phyloP scores from a whole-genome alignment of 2,329 filamentous ascomycete genomes.

The Sporothrix mexicana region DNA sequence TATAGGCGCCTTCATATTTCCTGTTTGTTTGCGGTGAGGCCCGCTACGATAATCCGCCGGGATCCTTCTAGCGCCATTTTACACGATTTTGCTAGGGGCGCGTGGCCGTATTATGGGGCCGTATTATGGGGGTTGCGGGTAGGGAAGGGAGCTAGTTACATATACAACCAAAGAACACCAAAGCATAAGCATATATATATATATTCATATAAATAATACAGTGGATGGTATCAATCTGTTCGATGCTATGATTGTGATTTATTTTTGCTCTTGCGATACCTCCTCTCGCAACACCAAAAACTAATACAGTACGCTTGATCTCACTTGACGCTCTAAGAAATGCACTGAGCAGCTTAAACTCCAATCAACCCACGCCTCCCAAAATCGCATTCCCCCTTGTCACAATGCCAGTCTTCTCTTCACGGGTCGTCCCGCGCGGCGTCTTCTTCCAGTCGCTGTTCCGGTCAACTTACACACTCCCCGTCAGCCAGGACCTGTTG shows the following conservation, averaged over 20 bases:
- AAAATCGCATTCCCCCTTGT: too few species aligned
- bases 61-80: conserved; percentile 11
- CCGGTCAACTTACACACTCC: conserved; percentile 4
- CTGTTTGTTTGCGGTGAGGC: background rate
- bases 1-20: background rate
- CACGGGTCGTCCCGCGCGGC: background rate
- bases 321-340: too few species aligned
- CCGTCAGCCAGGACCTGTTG: background rate
- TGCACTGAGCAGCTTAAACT: too few species aligned
- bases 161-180: background rate
- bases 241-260: background rate
- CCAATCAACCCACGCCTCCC: too few species aligned
- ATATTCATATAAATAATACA: background rate
- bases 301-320: background rate
- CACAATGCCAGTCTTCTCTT: background rate
- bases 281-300: background rate
- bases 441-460: background rate
- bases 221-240: conserved; percentile 2
- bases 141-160: background rate
- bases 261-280: background rate
- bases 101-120: background rate
- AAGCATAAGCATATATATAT: background rate
- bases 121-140: background rate
- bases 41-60: conserved; percentile 19
- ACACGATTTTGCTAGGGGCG: background rate